Base-by-base conservation (phyloP, 1,139 yeast species). In the Yamadazyma sp. region DNA sequence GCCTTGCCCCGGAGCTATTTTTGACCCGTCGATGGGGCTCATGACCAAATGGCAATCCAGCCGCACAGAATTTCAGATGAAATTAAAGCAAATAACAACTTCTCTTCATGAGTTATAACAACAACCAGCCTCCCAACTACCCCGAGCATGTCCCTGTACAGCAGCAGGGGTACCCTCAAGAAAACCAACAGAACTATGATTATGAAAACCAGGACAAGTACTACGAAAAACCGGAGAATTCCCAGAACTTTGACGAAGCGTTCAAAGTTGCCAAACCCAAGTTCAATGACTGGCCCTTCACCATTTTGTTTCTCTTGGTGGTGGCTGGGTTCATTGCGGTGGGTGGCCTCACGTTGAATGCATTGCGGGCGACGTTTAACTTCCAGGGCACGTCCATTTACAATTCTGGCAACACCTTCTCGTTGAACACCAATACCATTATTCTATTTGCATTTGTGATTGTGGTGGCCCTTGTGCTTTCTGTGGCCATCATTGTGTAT, bases 201-300 rank as follows among this genome's bases (percentile, higher is more conserved):
- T 51, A 48, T 38, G 63, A 57, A 36, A 41, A 45, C 21, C 54
- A 53, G 37, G 47, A 52, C 35, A 48, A 51, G 35, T 46, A 50
- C 30, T 40, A 41, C 15, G 71, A 67, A 26, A 62, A 65, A 40
- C 76, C 76, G 1, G 44, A 50, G 14, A 59, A 57, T 11, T 57
- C 67, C 16, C 56, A 57, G 31, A 52, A 63, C 35, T 86, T 85
- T 51, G 86, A 81, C 22, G 76, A 83, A 38, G 73, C 84, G 8
- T 87, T 85, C 62, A 78, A 79, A 48, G 73, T 82, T 25, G 73
- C 73, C 29, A 83, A 80, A 52, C 87, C 87, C 8, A 73, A 64
- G 46, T 78, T 72, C 62, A 83, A 87, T 52, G 96, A 89, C 57
- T 70, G 82, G 76, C 83, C 86, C 0, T 85, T 85, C 50, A 71